Evolutionary conservation across 1,284 basidiomycete genomes (phyloP).

Genomic region (Xerocomus minutiporus): DNA sequence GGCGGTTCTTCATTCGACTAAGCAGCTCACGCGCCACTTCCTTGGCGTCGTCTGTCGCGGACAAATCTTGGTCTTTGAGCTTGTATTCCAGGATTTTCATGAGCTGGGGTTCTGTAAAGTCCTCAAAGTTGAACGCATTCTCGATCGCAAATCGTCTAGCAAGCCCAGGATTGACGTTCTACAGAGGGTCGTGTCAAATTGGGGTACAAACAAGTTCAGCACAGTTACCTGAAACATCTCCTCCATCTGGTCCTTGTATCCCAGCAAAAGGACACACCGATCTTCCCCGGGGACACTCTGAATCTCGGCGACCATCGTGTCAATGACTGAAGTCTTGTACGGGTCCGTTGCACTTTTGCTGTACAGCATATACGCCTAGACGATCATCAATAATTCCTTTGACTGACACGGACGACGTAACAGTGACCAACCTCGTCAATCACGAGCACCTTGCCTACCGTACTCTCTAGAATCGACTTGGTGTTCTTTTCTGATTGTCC

Average conservation of each 20-base stretch:
- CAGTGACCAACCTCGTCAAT: slow-evolving; percentile 55
- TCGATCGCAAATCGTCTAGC: slow-evolving; percentile 62
- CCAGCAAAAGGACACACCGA: slow-evolving; percentile 59
- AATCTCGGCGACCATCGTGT: slow-evolving; percentile 68
- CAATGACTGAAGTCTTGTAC: slow-evolving; percentile 64
- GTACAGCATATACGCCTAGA: slow-evolving; percentile 64
- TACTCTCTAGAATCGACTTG: slow-evolving; percentile 54
- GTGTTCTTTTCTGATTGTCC: slow-evolving; percentile 61
- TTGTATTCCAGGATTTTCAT: slow-evolving; percentile 51
- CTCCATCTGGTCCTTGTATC: slow-evolving; percentile 59
- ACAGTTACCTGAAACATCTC: slow-evolving; percentile 64
- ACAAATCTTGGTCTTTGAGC: slow-evolving; percentile 51
- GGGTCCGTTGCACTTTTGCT: slow-evolving; percentile 40
- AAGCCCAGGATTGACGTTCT: slow-evolving; percentile 68
- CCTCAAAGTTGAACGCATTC: slow-evolving; percentile 61
- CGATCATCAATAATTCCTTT: background rate
- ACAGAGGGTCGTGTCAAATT: slow-evolving; percentile 3
- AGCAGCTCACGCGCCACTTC: slow-evolving; percentile 50
- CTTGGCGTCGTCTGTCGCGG: slow-evolving; percentile 54
- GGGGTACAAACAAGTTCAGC: too few species aligned
- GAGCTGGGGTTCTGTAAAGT: slow-evolving; percentile 53
- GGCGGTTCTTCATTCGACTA: slow-evolving; percentile 46
- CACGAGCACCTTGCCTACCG: slow-evolving; percentile 60
- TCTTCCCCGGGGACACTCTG: slow-evolving; percentile 65
- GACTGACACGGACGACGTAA: background rate